Base-by-base conservation (phyloP, 2,329 filamentous ascomycete species). In the Pseudocercospora fijiensis region DNA sequence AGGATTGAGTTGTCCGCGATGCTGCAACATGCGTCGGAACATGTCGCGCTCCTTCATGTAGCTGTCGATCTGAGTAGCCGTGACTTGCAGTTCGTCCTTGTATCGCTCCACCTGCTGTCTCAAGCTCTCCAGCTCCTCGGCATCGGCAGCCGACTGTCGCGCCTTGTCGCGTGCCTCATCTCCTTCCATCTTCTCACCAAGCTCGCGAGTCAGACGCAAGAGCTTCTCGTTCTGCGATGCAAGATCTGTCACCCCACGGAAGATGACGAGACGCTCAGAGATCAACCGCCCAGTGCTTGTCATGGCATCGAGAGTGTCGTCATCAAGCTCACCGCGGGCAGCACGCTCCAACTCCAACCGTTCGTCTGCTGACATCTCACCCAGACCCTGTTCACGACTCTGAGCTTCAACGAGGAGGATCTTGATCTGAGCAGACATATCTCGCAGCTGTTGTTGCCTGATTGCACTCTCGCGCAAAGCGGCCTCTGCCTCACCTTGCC, bases 31-130 rank as follows among this genome's bases (percentile, higher is more conserved):
- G 58, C 93, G 92, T 22, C 94, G 88, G 88, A 97, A 98, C 86
- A 97, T 97, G 75, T 99, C 94, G 66, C 95, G 89, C 79, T 99
- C 95, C 72, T 92, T 91, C 75, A 95, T 92, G 76, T 96, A 96
- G 76, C 91, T 96, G 80, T 96, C 91, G 67, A 92, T 90, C 62
- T 93, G 91, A 28, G 90, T 87, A 49, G 90, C 87, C 69, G 96
- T 88, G 11, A 90, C 90, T 69, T 89, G 86, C 58, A 96, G 86
- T 75, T 97, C 92, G 68, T 97, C 94, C 63, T 91, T 88, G 76
- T 88, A 94, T 76, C 90, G 87, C 69, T 89, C 84, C 24, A 96
- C 84, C 68, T 92, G 88, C 59, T 88, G 85, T 66, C 91, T 84
- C 30, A 95, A 80, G 52, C 84, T 85, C 69, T 89, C 86, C n/a